Percentiles rank a stretch among this genome's conserved stretches.
Evolutionary conservation across 495 filamentous ascomycete genomes (phyloP).

Genomic region (Staphylotrichum longicolle): DNA sequence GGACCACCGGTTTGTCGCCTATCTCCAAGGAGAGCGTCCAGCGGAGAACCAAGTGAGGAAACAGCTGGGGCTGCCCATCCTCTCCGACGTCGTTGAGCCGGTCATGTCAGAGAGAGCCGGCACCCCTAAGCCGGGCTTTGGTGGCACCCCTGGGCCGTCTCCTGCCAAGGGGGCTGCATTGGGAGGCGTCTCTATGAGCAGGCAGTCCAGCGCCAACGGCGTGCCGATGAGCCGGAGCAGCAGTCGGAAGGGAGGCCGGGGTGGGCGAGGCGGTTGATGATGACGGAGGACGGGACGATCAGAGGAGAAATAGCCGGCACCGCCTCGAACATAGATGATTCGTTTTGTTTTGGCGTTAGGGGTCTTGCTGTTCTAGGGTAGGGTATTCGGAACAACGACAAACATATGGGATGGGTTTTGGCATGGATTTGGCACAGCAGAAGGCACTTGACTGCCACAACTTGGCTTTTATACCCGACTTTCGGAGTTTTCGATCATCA

Average conservation of each 20-base stretch:
- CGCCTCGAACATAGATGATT: neutral
- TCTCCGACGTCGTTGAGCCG: conserved; percentile 33
- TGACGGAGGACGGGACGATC: neutral
- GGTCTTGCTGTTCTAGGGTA: neutral
- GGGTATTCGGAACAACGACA: neutral
- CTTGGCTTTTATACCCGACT: conserved; percentile 14
- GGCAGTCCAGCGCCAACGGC: conserved; percentile 49
- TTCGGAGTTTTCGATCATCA: neutral
- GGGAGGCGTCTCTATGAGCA: conserved; percentile 48
- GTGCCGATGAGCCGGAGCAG: conserved; percentile 51
- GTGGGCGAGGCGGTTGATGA: conserved; percentile 29
- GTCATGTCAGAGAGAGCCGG: conserved; percentile 24
- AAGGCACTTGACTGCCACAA: conserved; percentile 1
- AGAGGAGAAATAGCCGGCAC: neutral
- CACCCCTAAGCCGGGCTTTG: conserved; percentile 30
- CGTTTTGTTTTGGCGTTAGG: neutral
- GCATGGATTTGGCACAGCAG: conserved; percentile 2
- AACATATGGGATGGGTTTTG: conserved; percentile 4
- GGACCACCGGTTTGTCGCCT: conserved; percentile 39
- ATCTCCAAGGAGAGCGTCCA: conserved; percentile 42
- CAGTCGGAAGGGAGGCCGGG: conserved; percentile 35
- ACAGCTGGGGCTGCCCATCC: conserved; percentile 40
- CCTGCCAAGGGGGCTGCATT: conserved; percentile 27
- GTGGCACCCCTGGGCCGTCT: conserved; percentile 32
- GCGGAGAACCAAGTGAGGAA: conserved; percentile 45